Percentiles rank a stretch among this genome's conserved stretches.
These are phyloP conservation scores for Pestalotiopsis fici DNA, from an alignment of 2,329 filamentous ascomycete genomes.

Conservation along the genomic window DNA sequence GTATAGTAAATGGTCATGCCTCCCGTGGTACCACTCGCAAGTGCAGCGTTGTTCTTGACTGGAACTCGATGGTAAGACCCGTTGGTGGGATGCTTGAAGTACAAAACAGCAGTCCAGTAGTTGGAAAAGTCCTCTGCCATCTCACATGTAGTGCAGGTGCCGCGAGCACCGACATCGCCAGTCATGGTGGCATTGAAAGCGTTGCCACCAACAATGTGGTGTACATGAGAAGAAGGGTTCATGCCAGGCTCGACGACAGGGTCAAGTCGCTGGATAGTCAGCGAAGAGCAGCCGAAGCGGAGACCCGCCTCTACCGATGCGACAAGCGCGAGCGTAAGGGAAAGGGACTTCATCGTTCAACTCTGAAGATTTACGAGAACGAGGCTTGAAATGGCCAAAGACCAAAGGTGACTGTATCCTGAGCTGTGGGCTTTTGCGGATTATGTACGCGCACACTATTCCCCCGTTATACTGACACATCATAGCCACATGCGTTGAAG, in stretches of 20 bases:
- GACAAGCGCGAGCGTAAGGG: neutral
- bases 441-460: too few relatives aligned
- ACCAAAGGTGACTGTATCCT: neutral
- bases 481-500: neutral
- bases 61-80: slow-evolving; percentile 30
- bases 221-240: slow-evolving; percentile 26
- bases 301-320: slow-evolving; percentile 28
- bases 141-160: slow-evolving; percentile 29
- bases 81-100: slow-evolving; percentile 23
- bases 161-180: slow-evolving; percentile 23
- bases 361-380: neutral
- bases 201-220: slow-evolving; percentile 32
- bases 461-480: neutral
- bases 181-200: slow-evolving; percentile 31
- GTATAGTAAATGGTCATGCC: slow-evolving; percentile 33
- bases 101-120: slow-evolving; percentile 5
- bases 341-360: neutral
- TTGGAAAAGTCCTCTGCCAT: slow-evolving; percentile 18
- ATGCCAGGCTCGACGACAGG: slow-evolving; percentile 29
- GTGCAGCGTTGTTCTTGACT: slow-evolving; percentile 28
- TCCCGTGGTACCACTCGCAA: slow-evolving; percentile 26
- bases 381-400: too few relatives aligned
- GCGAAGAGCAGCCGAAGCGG: slow-evolving; percentile 28
- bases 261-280: slow-evolving; percentile 30
- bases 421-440: neutral